Percentiles rank a stretch among this genome's conserved stretches.
phyloP scores from a whole-genome alignment of 2,329 filamentous ascomycete genomes.

The Dactylonectria estremocensis region DNA sequence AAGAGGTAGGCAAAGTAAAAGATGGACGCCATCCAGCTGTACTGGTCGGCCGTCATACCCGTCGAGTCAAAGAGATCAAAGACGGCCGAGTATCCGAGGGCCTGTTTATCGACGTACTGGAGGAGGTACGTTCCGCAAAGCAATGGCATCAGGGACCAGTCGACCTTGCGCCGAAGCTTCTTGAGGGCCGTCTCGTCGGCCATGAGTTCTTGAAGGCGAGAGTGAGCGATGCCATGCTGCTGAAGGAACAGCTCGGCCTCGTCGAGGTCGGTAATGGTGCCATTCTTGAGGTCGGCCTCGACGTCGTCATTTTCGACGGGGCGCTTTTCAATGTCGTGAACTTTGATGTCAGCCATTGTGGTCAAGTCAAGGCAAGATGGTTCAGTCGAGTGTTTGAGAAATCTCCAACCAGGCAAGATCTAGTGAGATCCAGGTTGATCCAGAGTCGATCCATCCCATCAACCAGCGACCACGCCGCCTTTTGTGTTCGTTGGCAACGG shows the following conservation, averaged over 20 bases:
- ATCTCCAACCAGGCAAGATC: background rate
- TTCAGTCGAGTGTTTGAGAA: no score
- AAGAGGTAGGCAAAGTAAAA: conserved; percentile 68
- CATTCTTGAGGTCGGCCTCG: conserved; percentile 45
- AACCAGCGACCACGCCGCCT: conserved; percentile 24
- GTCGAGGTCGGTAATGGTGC: conserved; percentile 45
- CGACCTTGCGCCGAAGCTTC: conserved; percentile 60
- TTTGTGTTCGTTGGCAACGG: conserved; percentile 33
- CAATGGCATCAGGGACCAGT: conserved; percentile 65
- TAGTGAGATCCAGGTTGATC: background rate
- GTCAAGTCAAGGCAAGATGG: background rate
- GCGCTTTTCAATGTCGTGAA: conserved; percentile 41
- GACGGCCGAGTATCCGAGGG: conserved; percentile 68
- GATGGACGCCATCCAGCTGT: conserved; percentile 69
- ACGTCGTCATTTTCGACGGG: conserved; percentile 40
- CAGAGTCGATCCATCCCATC: conserved; percentile 7
- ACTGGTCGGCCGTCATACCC: conserved; percentile 62
- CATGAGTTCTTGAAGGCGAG: conserved; percentile 45
- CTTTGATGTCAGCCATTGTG: conserved; percentile 40
- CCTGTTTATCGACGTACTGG: conserved; percentile 71
- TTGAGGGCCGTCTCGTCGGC: conserved; percentile 43
- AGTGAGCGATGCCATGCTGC: conserved; percentile 45
- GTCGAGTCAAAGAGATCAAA: conserved; percentile 69
- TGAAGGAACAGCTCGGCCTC: conserved; percentile 47
- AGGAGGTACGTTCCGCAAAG: conserved; percentile 65